phyloP scores from a whole-genome alignment of 352 stramenopile genomes.

The Pythium scleroteichum region DNA sequence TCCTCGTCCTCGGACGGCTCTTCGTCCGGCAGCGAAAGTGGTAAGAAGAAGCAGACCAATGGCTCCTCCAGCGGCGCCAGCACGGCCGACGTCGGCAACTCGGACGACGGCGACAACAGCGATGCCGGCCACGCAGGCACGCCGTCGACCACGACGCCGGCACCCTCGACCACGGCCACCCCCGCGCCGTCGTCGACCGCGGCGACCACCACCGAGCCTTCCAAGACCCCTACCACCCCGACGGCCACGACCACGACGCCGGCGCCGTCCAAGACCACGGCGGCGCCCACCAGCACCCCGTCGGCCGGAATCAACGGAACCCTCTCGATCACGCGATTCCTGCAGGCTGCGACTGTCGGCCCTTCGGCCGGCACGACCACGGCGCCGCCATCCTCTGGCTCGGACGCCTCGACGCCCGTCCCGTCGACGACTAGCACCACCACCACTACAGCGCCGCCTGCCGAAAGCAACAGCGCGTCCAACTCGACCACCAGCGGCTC shows the following conservation, averaged over 20 bases:
- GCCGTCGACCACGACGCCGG: conserved; percentile 21
- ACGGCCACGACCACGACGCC: conserved; percentile 9
- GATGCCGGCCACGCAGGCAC: conserved; percentile 21
- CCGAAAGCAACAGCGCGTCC: neutral
- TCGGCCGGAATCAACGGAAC: neutral
- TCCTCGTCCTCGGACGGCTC: conserved; percentile 23
- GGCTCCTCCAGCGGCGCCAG: conserved; percentile 17
- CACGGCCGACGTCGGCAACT: conserved; percentile 22
- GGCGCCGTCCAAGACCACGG: conserved; percentile 19
- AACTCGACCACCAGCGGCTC: neutral
- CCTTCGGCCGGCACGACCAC: conserved; percentile 3
- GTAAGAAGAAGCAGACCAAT: conserved; percentile 30
- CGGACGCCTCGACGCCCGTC: conserved; percentile 5
- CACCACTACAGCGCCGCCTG: conserved; percentile 6
- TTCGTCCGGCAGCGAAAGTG: conserved; percentile 18
- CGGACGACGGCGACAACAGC: conserved; percentile 27
- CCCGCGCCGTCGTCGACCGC: conserved; percentile 29
- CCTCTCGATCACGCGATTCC: neutral
- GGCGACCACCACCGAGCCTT: conserved; percentile 17
- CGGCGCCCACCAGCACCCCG: neutral
- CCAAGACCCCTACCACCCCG: conserved; percentile 10
- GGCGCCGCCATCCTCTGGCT: neutral
- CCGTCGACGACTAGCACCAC: neutral
- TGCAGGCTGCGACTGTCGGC: conserved; percentile 2
- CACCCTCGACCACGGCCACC: conserved; percentile 23